Conservation (phyloP, 108 stramenopile species). For the Mayamaea pseudoterrestris region DNA sequence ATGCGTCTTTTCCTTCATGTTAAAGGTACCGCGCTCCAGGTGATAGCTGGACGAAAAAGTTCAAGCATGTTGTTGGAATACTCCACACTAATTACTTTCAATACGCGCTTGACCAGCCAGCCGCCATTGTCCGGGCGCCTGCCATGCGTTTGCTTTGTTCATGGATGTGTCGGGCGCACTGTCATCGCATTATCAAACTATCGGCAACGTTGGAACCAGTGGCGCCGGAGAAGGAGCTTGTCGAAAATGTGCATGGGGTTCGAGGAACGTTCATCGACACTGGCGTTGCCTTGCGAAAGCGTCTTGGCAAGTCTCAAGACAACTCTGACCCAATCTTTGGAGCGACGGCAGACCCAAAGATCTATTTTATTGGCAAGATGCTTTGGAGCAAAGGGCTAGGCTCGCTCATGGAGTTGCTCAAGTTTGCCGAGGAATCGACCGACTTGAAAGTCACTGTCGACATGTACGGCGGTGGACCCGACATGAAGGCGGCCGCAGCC, state of each 20-base stretch:
- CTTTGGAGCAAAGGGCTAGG: conserved; percentile 82
- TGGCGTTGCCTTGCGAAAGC: conserved; percentile 18
- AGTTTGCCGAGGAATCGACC: conserved; percentile 66
- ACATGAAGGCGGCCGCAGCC: conserved; percentile 49
- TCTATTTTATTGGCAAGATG: conserved; percentile 91
- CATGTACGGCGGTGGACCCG: conserved; percentile 78
- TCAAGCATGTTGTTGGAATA: conserved; percentile 86
- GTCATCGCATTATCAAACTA: conserved; percentile 78
- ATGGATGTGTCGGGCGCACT: conserved; percentile 84
- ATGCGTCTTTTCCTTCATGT: not conserved
- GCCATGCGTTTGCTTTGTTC: conserved; percentile 59
- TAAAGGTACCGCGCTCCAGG: conserved; percentile 18
- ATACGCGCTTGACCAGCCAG: conserved; percentile 75
- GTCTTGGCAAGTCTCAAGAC: conserved; percentile 13
- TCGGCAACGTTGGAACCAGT: conserved; percentile 62
- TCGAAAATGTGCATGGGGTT: conserved; percentile 87
- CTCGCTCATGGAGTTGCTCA: conserved; percentile 67
- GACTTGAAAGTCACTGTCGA: conserved; percentile 51
- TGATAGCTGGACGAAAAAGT: conserved; percentile 73
- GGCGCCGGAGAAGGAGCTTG: conserved; percentile 76
- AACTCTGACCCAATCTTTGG: conserved; percentile 39
- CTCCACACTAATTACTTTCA: conserved; percentile 88
- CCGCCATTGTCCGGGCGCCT: conserved; percentile 68
- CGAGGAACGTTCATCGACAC: conserved; percentile 56
- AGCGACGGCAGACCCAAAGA: conserved; percentile 37